These are phyloP conservation scores for Paratinospora sagittata DNA, from an alignment of 164 flowering plant genomes.

Conservation along the genomic window DNA sequence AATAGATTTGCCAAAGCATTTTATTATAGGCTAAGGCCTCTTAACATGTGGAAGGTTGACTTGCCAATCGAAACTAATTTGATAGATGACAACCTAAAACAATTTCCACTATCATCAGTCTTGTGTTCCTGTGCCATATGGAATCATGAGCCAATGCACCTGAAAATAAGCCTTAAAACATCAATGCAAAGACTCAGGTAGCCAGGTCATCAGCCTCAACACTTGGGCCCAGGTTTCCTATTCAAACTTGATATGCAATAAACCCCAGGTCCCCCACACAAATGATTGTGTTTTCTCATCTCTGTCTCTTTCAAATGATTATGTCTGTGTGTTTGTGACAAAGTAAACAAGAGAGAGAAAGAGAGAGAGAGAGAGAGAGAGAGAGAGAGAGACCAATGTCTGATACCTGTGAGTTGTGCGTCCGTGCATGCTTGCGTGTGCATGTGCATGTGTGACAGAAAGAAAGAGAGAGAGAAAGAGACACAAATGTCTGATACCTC, in stretches of 20 bases:
- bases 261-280: too few relatives aligned
- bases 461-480: background rate
- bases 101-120: background rate
- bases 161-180: too few relatives aligned
- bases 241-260: too few relatives aligned
- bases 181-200: background rate
- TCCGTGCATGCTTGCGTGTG: background rate
- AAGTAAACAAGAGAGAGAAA: too few relatives aligned
- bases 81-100: background rate
- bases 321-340: background rate
- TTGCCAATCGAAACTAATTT: too few relatives aligned
- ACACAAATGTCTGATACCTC: slow-evolving; percentile 41
- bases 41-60: background rate
- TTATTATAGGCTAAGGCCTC: background rate
- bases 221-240: background rate
- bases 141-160: background rate
- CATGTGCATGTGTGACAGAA: background rate
- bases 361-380: too few relatives aligned
- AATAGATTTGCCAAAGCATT: background rate
- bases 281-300: background rate
- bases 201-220: background rate
- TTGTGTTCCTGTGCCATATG: background rate
- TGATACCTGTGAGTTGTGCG: too few relatives aligned
- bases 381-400: too few relatives aligned
- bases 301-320: background rate